Evolutionary conservation across 106 monocot species (phyloP).

Genomic region (Allium cepa): DNA sequence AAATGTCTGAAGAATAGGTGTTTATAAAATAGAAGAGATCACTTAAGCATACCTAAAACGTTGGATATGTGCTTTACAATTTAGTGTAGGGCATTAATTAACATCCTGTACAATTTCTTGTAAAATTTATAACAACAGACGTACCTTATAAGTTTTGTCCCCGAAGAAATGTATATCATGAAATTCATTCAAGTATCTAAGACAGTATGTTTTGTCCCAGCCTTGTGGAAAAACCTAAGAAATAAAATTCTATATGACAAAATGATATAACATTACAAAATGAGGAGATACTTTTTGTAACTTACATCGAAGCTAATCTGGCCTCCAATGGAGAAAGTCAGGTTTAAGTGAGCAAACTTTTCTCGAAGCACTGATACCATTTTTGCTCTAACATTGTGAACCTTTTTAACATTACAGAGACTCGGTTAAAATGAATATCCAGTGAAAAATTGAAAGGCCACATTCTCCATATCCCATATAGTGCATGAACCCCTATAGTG

Average conservation of each 20-base stretch:
- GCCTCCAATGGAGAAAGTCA: slow-evolving; percentile 97
- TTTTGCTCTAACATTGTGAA: slow-evolving; percentile 70
- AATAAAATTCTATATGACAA: not conserved
- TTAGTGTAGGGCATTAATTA: not conserved
- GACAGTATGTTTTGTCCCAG: slow-evolving; percentile 96
- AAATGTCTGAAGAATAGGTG: not conserved
- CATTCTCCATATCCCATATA: no score
- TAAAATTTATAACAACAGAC: not conserved
- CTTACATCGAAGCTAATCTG: slow-evolving; percentile 99
- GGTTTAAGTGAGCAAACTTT: slow-evolving; percentile 73
- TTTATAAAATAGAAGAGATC: not conserved
- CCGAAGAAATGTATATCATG: slow-evolving; percentile 94
- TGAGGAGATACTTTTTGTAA: not conserved
- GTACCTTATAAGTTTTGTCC: slow-evolving; percentile 95
- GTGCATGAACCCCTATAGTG: no score
- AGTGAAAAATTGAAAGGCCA: no score
- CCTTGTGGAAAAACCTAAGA: slow-evolving; percentile 87
- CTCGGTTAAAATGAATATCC: no score
- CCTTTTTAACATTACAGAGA: slow-evolving; percentile 16
- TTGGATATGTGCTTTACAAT: not conserved
- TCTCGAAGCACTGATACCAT: slow-evolving; percentile 88
- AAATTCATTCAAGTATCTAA: slow-evolving; percentile 74
- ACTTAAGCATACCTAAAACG: not conserved
- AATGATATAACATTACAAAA: slow-evolving; percentile 1
- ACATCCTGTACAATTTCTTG: not conserved